A percentile compares a stretch with the other conserved stretches of the same genome.
phyloP scores from a whole-genome alignment of 73 alveolate species.

The Symbiodinium pilosum region DNA sequence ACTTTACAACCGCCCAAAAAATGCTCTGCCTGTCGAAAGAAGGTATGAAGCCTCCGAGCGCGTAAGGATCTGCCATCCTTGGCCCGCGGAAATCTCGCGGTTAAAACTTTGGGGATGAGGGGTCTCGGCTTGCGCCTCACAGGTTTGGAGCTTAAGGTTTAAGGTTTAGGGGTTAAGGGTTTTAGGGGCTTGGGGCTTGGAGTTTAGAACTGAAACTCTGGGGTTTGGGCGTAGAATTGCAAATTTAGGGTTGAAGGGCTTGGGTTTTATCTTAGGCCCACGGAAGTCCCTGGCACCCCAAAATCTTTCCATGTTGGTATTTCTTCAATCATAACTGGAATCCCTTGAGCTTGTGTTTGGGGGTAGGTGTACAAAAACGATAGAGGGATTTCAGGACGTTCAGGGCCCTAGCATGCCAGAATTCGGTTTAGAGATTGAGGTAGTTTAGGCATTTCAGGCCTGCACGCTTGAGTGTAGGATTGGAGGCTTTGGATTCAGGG shows the following conservation, averaged over 20 bases:
- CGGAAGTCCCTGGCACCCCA: not conserved
- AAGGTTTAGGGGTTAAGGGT: not conserved
- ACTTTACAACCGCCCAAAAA: not conserved
- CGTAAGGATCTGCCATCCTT: constrained; percentile 90
- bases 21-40: constrained; percentile 51
- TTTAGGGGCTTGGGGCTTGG: not conserved
- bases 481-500: not conserved
- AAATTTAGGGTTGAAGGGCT: not conserved
- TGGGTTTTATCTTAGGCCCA: not conserved
- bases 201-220: not conserved
- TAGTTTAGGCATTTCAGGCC: not conserved
- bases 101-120: not conserved
- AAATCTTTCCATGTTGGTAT: not conserved
- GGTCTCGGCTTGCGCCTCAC: not conserved
- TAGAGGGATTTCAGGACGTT: not conserved
- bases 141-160: not conserved
- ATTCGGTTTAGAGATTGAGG: not conserved
- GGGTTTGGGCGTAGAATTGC: not conserved
- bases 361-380: not conserved
- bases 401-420: not conserved
- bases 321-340: not conserved
- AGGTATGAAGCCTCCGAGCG: constrained; percentile 81
- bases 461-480: not conserved
- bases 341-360: not conserved
- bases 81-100: too few species aligned